Base-by-base conservation (phyloP, 345 rosid species). In the Balakata baccata region DNA sequence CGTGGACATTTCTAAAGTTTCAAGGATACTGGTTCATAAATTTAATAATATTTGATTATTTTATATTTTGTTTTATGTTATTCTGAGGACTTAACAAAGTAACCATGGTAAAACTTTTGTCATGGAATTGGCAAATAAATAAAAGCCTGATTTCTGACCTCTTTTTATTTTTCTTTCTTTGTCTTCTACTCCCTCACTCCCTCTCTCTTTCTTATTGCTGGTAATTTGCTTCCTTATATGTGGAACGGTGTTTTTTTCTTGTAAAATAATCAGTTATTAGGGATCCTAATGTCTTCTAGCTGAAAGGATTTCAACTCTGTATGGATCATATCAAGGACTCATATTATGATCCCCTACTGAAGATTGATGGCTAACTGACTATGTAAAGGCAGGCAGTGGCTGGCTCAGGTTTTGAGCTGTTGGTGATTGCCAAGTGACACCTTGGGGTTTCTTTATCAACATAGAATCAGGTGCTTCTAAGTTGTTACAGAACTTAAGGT, bases 391-490 rank as follows among this genome's bases (percentile, higher is more conserved):
- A 66, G 45, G 29, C 63, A 43, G 7, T 66, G 34, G 66, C 41
- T 57, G 47, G 71, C 58, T 57, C 29, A 66, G 64, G 34, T 66
- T 38, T 66, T 54, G 46, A 17, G 69, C 69, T 72, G 20, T 14
- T 61, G 57, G 34, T 34, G 20, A 52, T 37, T 63, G 62, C 45
- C 34, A 13, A 43, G 38, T 56, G 46, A 38, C 76, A 63, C 58
- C 64, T 63, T 49, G 59, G 60, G 29, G 38, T 68, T 51, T 72
- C 58, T 50, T 61, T 47, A 49, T 50, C 56, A 49, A 47, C 50
- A 38, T 47, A 34, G 69, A 51, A 50, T 66, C 70, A 49, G 71
- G 57, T 57, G 49, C 71, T 74, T 66, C 61, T 16, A 65, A 43
- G 50, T 29, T 66, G 17, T 37, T 50, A 13, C 12, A 45, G 53